Conservation (phyloP, 1,284 basidiomycete genomes). For the Athelia psychrophila region DNA sequence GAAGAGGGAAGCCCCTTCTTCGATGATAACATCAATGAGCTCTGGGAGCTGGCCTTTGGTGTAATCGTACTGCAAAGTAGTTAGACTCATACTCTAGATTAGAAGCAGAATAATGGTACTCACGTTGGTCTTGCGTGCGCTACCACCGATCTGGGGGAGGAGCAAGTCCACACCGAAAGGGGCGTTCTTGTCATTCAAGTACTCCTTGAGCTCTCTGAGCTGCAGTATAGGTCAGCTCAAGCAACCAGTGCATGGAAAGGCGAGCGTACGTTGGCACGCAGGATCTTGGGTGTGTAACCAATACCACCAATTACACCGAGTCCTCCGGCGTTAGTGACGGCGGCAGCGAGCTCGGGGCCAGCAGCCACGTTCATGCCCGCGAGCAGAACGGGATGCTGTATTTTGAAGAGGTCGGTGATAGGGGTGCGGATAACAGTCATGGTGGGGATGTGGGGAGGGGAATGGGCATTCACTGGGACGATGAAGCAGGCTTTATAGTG, state of each 20-base stretch:
- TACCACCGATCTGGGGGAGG: conserved; percentile 79
- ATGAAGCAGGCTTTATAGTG: no score
- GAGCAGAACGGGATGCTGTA: conserved; percentile 86
- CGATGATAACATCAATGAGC: conserved; percentile 84
- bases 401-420: conserved; percentile 80
- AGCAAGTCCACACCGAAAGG: conserved; percentile 89
- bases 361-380: conserved; percentile 91
- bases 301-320: conserved; percentile 87
- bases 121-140: conserved; percentile 84
- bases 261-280: conserved; percentile 57
- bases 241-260: neutral
- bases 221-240: conserved; percentile 23
- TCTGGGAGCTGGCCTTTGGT: conserved; percentile 79
- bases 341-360: conserved; percentile 84
- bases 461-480: neutral
- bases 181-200: conserved; percentile 64
- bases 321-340: conserved; percentile 81
- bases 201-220: conserved; percentile 73
- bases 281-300: conserved; percentile 75
- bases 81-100: neutral
- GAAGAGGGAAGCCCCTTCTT: conserved; percentile 80
- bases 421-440: conserved; percentile 71
- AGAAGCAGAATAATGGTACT: conserved; percentile 17
- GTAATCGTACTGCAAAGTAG: conserved; percentile 64
- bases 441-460: conserved; percentile 10